phyloP scores from a whole-genome alignment of 441 rosid species.

The Omphalea diandra region DNA sequence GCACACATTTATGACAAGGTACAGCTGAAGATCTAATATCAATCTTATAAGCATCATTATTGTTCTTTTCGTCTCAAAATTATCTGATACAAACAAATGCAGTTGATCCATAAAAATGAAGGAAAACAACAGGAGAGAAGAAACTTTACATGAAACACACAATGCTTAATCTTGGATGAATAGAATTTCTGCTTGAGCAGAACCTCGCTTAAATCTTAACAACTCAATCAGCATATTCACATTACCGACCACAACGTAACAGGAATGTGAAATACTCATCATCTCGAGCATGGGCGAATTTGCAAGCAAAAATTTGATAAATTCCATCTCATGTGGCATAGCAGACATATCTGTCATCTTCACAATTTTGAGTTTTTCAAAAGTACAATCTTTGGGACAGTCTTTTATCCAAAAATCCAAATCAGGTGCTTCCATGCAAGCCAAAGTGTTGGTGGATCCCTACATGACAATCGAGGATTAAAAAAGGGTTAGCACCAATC shows the following conservation, averaged over 20 bases:
- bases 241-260: constrained; percentile 46
- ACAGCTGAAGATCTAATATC: neutral
- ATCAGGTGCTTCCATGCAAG: constrained; percentile 51
- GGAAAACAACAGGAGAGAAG: neutral
- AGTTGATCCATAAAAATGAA: neutral
- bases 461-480: constrained; percentile 22
- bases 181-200: constrained; percentile 63
- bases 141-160: constrained; percentile 8
- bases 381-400: constrained; percentile 47
- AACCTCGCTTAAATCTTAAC: constrained; percentile 69
- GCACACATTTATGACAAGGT: neutral
- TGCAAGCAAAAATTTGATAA: constrained; percentile 70
- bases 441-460: constrained; percentile 61
- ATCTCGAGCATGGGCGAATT: constrained; percentile 65
- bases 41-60: neutral
- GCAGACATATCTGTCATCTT: constrained; percentile 73
- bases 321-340: constrained; percentile 70
- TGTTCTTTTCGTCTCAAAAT: neutral
- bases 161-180: constrained; percentile 51
- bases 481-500: neutral
- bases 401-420: constrained; percentile 57
- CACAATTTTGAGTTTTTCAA: constrained; percentile 51
- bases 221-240: constrained; percentile 66
- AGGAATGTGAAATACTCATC: constrained; percentile 53
- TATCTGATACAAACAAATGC: constrained; percentile 9